Evolutionary conservation across 2,329 filamentous ascomycete genomes (phyloP), one percentile per base, ranked within the genome.

Genomic region (Sphaerostilbella broomeana): DNA sequence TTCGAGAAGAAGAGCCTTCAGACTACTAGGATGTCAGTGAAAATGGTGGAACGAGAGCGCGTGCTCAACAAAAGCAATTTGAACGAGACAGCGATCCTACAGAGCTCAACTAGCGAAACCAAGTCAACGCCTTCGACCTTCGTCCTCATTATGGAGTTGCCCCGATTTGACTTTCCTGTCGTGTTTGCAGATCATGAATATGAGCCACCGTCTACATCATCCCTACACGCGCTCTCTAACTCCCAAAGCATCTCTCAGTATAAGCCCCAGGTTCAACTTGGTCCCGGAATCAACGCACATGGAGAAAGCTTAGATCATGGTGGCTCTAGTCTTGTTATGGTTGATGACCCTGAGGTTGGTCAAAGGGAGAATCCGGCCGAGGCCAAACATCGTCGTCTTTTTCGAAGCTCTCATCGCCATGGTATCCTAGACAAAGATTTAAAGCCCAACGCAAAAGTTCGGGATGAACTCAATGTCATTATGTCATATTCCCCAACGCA

Each of bases 121-220:
- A n/a, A n/a, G n/a, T 60, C 63, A 3, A 64, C 63, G 1, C 59
- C 65, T 2, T 73, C 73, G 2, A 78, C 80, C 7, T 95, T 94
- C 57, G 79, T 83, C 34, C 75, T 98, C 13, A 88, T 94, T 54
- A 74, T 98, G 34, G 92, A 98, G 54, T 78, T 98, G 33, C 89
- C 89, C 10, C 81, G 89, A 9, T 98, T 95, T 58, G 92, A 98
- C 56, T 94, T 95, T 51, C 87, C 92, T 0, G 79, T 98, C 28
- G 86, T 98, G 18, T 98, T 94, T 65, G 85, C 87, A 20, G 92
- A 98, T 58, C 80, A 92, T 53, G 88, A 95, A 57, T 98, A 98
- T 55, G 79, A 84, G 1, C 76, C 87, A 2, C 86, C 89, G 1
- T 86, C 87, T 1, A 74, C 94, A 27, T 92, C 89, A 2, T 77